These are phyloP conservation scores for Austroboletus festivus DNA, from an alignment of 768 basidiomycete species.

Conservation along the genomic window DNA sequence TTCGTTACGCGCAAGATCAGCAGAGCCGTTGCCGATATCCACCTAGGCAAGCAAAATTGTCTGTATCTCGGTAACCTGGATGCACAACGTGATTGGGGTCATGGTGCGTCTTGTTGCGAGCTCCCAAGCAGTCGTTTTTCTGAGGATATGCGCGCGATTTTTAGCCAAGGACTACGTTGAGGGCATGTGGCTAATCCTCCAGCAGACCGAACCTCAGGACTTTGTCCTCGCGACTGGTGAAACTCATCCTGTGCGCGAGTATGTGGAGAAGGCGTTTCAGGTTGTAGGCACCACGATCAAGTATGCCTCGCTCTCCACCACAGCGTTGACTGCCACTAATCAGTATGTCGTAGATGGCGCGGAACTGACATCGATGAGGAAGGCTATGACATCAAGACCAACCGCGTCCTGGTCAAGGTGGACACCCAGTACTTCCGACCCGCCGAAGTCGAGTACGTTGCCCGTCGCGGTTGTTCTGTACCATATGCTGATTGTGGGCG, in stretches of 20 bases:
- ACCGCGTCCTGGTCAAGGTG: conserved; percentile 74
- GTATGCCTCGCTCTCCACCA: conserved; percentile 35
- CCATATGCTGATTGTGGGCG: background rate
- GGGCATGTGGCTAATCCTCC: conserved; percentile 97
- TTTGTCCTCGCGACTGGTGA: conserved; percentile 96
- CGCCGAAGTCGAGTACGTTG: conserved; percentile 86
- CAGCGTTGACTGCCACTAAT: conserved; percentile 1
- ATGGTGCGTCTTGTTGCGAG: conserved; percentile 52
- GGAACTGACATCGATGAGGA: conserved; percentile 74
- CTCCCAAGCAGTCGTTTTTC: background rate
- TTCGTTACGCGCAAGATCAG: conserved; percentile 97
- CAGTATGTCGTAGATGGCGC: conserved; percentile 57
- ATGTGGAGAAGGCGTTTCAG: conserved; percentile 82
- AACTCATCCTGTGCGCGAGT: conserved; percentile 93
- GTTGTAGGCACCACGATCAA: conserved; percentile 63
- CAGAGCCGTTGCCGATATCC: conserved; percentile 89
- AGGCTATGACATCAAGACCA: conserved; percentile 67
- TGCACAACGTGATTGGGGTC: conserved; percentile 96
- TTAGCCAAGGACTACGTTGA: conserved; percentile 88
- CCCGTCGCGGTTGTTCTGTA: background rate
- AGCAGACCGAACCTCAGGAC: conserved; percentile 79
- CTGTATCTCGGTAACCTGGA: conserved; percentile 94
- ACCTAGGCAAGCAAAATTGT: conserved; percentile 82
- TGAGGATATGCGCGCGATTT: conserved; percentile 8
- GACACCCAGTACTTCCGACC: conserved; percentile 93